Evolutionary conservation across 345 rosid genomes (phyloP).

Genomic region (Iberis pinnata): DNA sequence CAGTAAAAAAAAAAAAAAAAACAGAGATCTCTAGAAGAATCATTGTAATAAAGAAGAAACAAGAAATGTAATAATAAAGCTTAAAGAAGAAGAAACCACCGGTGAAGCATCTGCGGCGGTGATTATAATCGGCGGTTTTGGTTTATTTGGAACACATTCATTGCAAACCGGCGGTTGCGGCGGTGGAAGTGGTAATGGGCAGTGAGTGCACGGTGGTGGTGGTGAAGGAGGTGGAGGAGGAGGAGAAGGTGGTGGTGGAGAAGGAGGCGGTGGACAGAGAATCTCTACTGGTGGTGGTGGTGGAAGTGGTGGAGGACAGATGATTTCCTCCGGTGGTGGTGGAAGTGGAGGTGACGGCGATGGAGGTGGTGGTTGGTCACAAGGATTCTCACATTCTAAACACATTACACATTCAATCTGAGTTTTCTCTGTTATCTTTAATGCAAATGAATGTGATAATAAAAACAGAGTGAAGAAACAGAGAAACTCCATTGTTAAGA

Average conservation of each 20-base stretch:
- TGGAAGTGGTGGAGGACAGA: slow-evolving; percentile 24
- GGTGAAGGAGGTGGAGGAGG: slow-evolving; percentile 28
- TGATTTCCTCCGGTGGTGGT: slow-evolving; percentile 23
- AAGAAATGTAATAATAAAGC: not conserved
- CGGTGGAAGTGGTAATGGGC: slow-evolving; percentile 26
- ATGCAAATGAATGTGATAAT: slow-evolving; percentile 14
- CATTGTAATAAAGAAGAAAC: slow-evolving; percentile 3
- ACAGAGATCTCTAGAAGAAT: not conserved
- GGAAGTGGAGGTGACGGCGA: slow-evolving; percentile 14
- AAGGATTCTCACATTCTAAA: slow-evolving; percentile 27
- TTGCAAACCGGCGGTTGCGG: slow-evolving; percentile 22
- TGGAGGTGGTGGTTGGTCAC: slow-evolving; percentile 32
- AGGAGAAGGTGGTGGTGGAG: slow-evolving; percentile 23
- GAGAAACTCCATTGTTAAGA: slow-evolving; percentile 10
- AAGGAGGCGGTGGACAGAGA: slow-evolving; percentile 22
- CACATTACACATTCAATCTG: slow-evolving; percentile 30
- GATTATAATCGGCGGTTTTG: slow-evolving; percentile 28
- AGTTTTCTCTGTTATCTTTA: not conserved
- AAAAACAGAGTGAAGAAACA: slow-evolving; percentile 28
- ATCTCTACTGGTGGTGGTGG: slow-evolving; percentile 24
- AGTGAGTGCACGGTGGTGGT: slow-evolving; percentile 31
- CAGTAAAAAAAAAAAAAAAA: not conserved
- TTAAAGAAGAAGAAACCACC: slow-evolving; percentile 3
- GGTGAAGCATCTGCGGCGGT: slow-evolving; percentile 18
- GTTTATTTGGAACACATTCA: slow-evolving; percentile 22